Evolutionary conservation across 176 grass and related monocot species (phyloP).

Genomic region (Guadua angustifolia): DNA sequence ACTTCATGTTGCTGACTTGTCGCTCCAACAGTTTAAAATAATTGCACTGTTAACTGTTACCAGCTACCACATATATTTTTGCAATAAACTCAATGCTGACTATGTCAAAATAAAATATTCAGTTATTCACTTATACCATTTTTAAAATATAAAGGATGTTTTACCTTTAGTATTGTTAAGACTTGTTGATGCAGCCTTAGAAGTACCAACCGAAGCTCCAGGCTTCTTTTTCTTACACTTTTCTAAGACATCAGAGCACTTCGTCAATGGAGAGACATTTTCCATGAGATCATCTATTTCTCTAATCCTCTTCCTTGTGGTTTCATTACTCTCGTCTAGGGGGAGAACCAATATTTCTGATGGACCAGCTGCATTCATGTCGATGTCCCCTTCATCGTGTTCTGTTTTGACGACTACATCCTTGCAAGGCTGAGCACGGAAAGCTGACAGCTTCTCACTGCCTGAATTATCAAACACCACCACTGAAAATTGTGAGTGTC

Average conservation of each 20-base stretch:
- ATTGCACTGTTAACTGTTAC: conserved; percentile 9
- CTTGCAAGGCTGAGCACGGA: conserved; percentile 36
- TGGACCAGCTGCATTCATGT: not conserved
- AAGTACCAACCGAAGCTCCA: conserved; percentile 21
- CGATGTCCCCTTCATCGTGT: conserved; percentile 25
- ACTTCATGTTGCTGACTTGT: not conserved
- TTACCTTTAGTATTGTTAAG: conserved; percentile 40
- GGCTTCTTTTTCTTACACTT: conserved; percentile 30
- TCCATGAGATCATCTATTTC: not conserved
- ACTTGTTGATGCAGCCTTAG: conserved; percentile 22
- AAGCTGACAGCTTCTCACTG: conserved; percentile 52
- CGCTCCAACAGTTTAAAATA: conserved; percentile 13
- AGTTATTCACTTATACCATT: not conserved
- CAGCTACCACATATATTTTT: conserved; percentile 6
- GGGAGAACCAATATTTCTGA: conserved; percentile 16
- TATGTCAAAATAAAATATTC: conserved; percentile 32
- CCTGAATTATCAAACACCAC: conserved; percentile 58
- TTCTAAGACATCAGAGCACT: not conserved
- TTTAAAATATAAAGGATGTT: not conserved
- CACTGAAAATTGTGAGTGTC: conserved; percentile 59
- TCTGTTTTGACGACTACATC: conserved; percentile 7
- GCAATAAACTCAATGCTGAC: not conserved
- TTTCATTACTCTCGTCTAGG: not conserved
- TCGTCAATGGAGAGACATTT: not conserved
- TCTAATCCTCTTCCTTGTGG: conserved; percentile 34